Conservation (phyloP, 1,284 basidiomycete species). For the Leucoagaricus sp. region DNA sequence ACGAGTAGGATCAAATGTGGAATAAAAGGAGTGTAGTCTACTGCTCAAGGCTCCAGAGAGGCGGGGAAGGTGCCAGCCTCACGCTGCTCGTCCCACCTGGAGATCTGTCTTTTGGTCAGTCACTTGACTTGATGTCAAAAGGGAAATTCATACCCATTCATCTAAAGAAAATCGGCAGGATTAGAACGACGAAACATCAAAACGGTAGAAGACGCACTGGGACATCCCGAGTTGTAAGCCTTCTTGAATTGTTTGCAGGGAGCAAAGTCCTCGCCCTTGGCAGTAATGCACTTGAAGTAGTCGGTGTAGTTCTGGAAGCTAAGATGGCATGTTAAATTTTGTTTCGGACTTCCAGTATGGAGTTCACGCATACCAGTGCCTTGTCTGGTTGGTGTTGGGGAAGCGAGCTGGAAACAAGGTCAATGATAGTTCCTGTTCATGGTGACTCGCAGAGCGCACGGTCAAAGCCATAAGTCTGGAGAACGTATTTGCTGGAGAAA, state of each 20-base stretch:
- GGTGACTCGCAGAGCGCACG: constrained; percentile 45
- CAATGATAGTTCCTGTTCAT: constrained; percentile 3
- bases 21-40: constrained; percentile 6
- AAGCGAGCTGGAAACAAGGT: constrained; percentile 71
- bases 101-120: constrained; percentile 51
- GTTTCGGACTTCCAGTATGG: not conserved
- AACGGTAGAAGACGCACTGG: constrained; percentile 67
- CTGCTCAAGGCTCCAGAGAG: constrained; percentile 62
- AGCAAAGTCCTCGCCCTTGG: constrained; percentile 96
- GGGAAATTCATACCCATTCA: constrained; percentile 69
- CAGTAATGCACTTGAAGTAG: constrained; percentile 96
- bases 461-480: constrained; percentile 88
- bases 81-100: constrained; percentile 91
- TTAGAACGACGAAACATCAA: constrained; percentile 8
- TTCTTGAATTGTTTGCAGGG: constrained; percentile 99
- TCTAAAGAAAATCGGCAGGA: constrained; percentile 44
- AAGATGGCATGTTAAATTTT: constrained; percentile 8
- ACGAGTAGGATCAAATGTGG: constrained; percentile 3
- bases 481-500: constrained; percentile 69
- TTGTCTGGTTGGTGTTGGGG: constrained; percentile 95
- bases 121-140: constrained; percentile 4
- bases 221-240: constrained; percentile 96
- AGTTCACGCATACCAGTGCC: constrained; percentile 76
- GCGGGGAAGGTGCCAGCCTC: constrained; percentile 92
- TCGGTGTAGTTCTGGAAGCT: constrained; percentile 97